Evolutionary conservation across 2,329 filamentous ascomycete species (phyloP).

Genomic region (Juglanconis oblonga): DNA sequence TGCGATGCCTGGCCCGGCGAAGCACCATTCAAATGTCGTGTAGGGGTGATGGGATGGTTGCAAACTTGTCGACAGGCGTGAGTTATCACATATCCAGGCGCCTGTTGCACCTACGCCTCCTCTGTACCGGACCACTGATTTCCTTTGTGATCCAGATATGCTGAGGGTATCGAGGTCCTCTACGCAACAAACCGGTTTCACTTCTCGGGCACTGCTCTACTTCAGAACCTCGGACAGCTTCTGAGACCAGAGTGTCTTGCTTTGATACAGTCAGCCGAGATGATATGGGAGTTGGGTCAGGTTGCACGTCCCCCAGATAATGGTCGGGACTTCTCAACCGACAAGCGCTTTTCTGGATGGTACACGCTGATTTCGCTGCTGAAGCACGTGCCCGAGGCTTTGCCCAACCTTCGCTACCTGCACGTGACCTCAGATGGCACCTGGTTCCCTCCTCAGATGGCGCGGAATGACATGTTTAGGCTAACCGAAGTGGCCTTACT

Average conservation of each 20-base stretch:
- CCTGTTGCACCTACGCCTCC: too few relatives aligned
- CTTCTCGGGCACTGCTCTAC: background rate
- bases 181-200: conserved; percentile 1
- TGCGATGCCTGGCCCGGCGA: background rate
- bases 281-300: background rate
- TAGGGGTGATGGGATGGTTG: conserved; percentile 9
- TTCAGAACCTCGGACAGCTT: background rate
- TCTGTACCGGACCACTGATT: background rate
- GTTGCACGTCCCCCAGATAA: background rate
- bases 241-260: background rate
- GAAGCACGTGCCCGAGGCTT: background rate
- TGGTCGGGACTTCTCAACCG: background rate
- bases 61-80: conserved; percentile 6
- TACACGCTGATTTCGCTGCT: background rate
- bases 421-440: background rate
- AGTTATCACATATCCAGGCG: background rate
- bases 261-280: conserved; percentile 1
- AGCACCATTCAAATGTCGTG: background rate
- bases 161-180: conserved; percentile 1
- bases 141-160: background rate
- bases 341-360: conserved; percentile 2
- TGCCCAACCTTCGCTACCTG: background rate
- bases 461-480: background rate
- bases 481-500: background rate
- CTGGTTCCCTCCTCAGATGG: conserved; percentile 2